Percentiles rank a stretch among this genome's conserved stretches.
phyloP scores from a whole-genome alignment of 2,329 filamentous ascomycete genomes.

The Orbilia quercus region DNA sequence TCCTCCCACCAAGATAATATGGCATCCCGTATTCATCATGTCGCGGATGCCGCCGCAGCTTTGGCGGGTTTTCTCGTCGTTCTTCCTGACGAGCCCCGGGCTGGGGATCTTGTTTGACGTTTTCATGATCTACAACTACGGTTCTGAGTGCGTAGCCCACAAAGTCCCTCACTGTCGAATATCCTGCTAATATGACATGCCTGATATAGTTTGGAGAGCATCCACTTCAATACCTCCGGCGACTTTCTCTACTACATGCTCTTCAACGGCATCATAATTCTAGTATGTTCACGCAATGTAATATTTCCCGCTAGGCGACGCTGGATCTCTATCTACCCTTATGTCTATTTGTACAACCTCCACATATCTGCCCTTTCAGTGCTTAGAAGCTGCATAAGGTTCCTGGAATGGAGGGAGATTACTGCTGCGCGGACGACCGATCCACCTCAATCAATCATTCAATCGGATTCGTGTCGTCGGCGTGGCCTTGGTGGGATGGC shows the following conservation, averaged over 20 bases:
- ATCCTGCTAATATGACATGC: background rate
- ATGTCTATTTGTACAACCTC: constrained; percentile 27
- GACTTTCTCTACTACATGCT: constrained; percentile 50
- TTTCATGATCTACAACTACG: constrained; percentile 47
- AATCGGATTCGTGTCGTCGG: constrained; percentile 47
- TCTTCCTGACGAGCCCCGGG: constrained; percentile 31
- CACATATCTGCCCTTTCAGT: constrained; percentile 57
- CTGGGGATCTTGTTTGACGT: constrained; percentile 45
- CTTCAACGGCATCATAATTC: constrained; percentile 39
- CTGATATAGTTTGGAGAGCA: constrained; percentile 24
- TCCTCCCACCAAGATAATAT: constrained; percentile 31
- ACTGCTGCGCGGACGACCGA: constrained; percentile 39
- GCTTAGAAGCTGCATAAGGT: constrained; percentile 57
- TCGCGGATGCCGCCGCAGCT: constrained; percentile 50
- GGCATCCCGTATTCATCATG: constrained; percentile 36
- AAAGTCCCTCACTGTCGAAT: background rate
- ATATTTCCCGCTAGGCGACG: background rate
- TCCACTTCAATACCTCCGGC: constrained; percentile 38
- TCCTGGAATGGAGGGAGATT: constrained; percentile 57
- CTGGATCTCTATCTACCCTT: background rate
- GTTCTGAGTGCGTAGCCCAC: constrained; percentile 36
- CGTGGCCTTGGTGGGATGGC: constrained; percentile 53
- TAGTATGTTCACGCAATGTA: constrained; percentile 28
- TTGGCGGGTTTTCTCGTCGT: constrained; percentile 48
- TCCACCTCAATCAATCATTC: constrained; percentile 53